These are phyloP conservation scores for Lasiosphaeria ovina DNA, from an alignment of 495 filamentous ascomycete species.

Conservation along the genomic window DNA sequence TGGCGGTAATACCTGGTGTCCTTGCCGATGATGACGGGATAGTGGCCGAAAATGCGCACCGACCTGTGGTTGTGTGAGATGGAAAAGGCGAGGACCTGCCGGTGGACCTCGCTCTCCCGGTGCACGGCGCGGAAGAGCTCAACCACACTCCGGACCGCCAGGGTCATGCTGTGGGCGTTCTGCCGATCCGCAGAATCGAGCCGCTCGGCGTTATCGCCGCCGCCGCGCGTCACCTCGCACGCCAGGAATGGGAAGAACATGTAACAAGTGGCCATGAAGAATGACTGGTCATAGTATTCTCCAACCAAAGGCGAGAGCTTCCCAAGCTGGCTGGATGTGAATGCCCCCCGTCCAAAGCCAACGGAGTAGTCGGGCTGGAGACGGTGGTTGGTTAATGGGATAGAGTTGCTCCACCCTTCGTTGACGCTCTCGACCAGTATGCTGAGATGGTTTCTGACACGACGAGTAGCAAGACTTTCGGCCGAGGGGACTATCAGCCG, in stretches of 20 bases:
- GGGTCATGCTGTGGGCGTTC: constrained; percentile 33
- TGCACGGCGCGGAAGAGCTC: constrained; percentile 34
- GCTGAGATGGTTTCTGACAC: constrained; percentile 27
- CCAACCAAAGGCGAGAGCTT: constrained; percentile 39
- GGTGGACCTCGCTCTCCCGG: constrained; percentile 38
- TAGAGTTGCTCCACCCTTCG: constrained; percentile 41
- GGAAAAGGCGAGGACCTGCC: constrained; percentile 45
- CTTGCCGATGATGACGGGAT: constrained; percentile 20
- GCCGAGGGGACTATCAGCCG: constrained; percentile 40
- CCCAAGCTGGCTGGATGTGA: constrained; percentile 39
- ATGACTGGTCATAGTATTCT: constrained; percentile 19
- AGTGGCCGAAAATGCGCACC: constrained; percentile 42
- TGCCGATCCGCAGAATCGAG: constrained; percentile 23
- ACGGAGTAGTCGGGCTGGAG: constrained; percentile 42
- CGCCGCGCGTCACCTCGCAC: constrained; percentile 27
- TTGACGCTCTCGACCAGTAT: constrained; percentile 38
- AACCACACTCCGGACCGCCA: constrained; percentile 37
- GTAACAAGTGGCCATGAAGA: constrained; percentile 29
- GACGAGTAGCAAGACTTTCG: constrained; percentile 29
- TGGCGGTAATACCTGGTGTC: constrained; percentile 15
- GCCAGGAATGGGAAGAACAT: constrained; percentile 30
- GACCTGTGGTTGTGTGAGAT: constrained; percentile 43
- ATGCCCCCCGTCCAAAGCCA: constrained; percentile 41
- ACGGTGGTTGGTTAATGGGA: constrained; percentile 31
- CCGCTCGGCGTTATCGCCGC: constrained; percentile 27